Evolutionary conservation across 78 protist genomes (phyloP), one percentile per base, ranked within the genome.

Genomic region (Dictyostelium discoideum): DNA sequence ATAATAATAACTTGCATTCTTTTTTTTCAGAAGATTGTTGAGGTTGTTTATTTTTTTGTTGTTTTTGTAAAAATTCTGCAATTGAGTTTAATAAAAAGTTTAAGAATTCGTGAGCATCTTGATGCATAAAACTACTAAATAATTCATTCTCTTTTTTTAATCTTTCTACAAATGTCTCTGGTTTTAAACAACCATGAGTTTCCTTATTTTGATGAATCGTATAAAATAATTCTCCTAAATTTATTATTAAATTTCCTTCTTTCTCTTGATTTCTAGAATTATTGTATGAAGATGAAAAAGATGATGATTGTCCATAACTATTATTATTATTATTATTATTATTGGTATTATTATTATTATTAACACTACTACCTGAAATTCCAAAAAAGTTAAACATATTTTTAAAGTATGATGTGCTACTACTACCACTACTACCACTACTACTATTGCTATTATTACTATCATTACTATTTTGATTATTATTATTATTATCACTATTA

Each of bases 41-140:
- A 29, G 50, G 37, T 74, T 32, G 39, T 67, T 84, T 85, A 20
- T 32, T 20, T 65, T 82, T 65, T 46, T 84, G 24, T 82, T 77
- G 84, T 85, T 78, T 80, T 65, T 87, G 84, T 40, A 97, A 86
- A 39, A 14, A 48, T 78, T 98, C 99, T 9, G 92, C 86, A 37
- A 98, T 80, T 14, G 84, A 79, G 63, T 98, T 98, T 60, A 98
- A 90, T 18, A 98, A 76, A 63, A 86, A 98, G 74, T 98, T 97
- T 46, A 98, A 81, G 32, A 98, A 98, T 89, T 98, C 99, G 77
- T 98, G 99, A 14, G 99, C 99, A 42, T 98, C 99, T 40, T 98
- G 99, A 60, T 98, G 99, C 94, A 77, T 81, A 54, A 63, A 92
- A 26, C 97, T 86, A 18, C 98, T 79, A 76, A 98, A 98, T 24